These are phyloP conservation scores for Flaveria linearis DNA, from an alignment of 129 eudicot genomes.

Conservation along the genomic window DNA sequence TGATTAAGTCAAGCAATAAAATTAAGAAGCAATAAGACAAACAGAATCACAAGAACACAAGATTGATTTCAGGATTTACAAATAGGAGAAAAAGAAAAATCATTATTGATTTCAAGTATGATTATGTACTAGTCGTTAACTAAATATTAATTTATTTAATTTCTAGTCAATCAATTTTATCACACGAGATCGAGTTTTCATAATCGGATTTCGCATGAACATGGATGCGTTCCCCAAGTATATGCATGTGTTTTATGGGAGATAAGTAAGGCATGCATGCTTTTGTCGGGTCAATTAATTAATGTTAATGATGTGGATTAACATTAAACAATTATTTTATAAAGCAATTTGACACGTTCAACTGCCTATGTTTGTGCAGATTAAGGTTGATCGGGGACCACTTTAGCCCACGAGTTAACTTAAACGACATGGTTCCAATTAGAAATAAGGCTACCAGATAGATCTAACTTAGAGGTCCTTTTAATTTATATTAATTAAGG, in stretches of 20 bases:
- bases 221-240: conserved; percentile 7
- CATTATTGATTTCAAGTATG: no score
- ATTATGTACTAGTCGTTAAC: no score
- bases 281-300: conserved; percentile 32
- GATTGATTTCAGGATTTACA: no score
- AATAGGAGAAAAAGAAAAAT: no score
- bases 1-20: no score
- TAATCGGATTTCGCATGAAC: background rate
- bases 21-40: no score
- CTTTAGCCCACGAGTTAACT: conserved; percentile 18
- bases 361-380: conserved; percentile 22
- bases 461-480: background rate
- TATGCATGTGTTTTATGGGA: conserved; percentile 25
- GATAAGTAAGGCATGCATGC: conserved; percentile 29
- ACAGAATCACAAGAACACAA: no score
- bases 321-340: conserved; percentile 23
- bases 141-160: no score
- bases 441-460: background rate
- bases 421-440: conserved; percentile 8
- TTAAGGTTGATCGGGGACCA: conserved; percentile 34
- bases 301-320: conserved; percentile 18
- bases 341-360: conserved; percentile 30
- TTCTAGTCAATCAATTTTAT: no score
- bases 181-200: no score
- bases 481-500: background rate